phyloP scores from a whole-genome alignment of 2,329 filamentous ascomycete genomes.

The Raffaelea albimanens region DNA sequence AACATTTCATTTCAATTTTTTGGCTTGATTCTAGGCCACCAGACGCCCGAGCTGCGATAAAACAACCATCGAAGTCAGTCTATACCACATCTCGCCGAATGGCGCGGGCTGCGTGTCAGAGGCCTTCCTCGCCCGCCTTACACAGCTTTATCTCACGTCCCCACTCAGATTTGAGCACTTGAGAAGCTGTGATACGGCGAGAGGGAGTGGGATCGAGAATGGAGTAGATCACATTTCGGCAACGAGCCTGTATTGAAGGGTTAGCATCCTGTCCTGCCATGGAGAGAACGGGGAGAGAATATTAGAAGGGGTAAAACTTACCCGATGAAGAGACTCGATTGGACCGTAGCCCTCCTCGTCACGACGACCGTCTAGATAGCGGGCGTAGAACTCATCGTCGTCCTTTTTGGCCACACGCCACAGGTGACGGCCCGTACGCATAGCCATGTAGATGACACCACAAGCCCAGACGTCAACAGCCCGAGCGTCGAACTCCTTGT shows the following conservation, averaged over 20 bases:
- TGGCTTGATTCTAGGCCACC: not conserved
- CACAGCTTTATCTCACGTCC: conserved; percentile 95
- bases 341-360: conserved; percentile 94
- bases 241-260: conserved; percentile 62
- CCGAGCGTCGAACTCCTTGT: conserved; percentile 91
- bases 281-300: not conserved
- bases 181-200: conserved; percentile 87
- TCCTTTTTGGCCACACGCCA: conserved; percentile 97
- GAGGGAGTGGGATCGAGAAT: conserved; percentile 91
- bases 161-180: conserved; percentile 98
- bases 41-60: too few relatives aligned
- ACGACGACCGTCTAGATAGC: conserved; percentile 84
- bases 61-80: not conserved
- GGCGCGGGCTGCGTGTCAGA: conserved; percentile 38
- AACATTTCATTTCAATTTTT: not conserved
- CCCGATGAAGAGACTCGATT: conserved; percentile 89
- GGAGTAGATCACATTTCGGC: conserved; percentile 97
- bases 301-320: conserved; percentile 38
- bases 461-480: conserved; percentile 99
- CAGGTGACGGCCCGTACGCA: conserved; percentile 90
- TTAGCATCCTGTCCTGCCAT: conserved; percentile 6
- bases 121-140: conserved; percentile 91
- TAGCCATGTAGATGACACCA: conserved; percentile 99
- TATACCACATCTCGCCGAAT: not conserved
- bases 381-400: conserved; percentile 93